Conservation (phyloP, 129 eudicot species). For the Flaveria sonorensis region DNA sequence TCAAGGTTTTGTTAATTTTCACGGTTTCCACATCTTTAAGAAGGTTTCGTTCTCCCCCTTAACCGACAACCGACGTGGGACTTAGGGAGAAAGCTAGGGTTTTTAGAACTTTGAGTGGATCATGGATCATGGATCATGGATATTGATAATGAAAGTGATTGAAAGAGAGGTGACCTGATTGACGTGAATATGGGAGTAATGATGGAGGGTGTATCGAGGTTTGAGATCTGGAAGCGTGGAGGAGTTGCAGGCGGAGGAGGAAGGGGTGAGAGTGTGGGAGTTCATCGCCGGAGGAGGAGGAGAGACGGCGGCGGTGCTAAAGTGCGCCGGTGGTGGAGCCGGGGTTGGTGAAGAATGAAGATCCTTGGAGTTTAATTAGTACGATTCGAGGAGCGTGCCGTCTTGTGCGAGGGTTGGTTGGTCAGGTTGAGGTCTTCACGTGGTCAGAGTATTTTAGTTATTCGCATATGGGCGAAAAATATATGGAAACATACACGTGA, state of each 20-base stretch:
- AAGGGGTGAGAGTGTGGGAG: slow-evolving; percentile 34
- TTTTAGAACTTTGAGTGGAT: not conserved
- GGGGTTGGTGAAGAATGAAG: no score
- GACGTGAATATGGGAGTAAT: slow-evolving; percentile 31
- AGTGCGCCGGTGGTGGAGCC: no score
- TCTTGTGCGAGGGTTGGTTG: not conserved
- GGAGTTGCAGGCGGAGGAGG: slow-evolving; percentile 27
- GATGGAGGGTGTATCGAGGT: slow-evolving; percentile 31
- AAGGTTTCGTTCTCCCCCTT: no score
- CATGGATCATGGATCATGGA: not conserved
- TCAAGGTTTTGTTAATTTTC: no score
- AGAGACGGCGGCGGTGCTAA: not conserved
- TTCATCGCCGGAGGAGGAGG: slow-evolving; percentile 32
- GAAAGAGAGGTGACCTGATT: slow-evolving; percentile 35
- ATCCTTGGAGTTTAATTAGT: no score
- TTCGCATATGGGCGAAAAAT: no score
- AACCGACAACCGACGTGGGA: no score
- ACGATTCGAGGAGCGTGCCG: no score
- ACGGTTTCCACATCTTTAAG: no score
- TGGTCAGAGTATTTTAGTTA: not conserved
- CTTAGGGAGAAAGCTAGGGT: slow-evolving; percentile 10
- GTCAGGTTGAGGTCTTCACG: not conserved
- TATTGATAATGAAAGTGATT: not conserved
- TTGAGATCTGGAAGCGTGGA: slow-evolving; percentile 31
- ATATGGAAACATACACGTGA: no score